phyloP scores from a whole-genome alignment of 176 grass and related monocot species.

The Zoysia pacifica region DNA sequence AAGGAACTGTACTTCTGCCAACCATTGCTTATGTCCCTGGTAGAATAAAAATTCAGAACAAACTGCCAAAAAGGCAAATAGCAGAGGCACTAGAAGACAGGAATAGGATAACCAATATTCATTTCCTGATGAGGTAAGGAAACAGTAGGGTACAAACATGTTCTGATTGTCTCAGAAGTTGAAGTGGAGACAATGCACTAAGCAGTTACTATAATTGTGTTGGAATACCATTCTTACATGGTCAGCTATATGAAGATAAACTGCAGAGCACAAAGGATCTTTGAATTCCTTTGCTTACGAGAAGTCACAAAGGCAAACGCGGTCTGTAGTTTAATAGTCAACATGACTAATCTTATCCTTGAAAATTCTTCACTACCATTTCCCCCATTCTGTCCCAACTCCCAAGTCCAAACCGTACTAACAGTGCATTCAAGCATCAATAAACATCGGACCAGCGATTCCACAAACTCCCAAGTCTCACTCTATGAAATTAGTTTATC shows the following conservation, averaged over 20 bases:
- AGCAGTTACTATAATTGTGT: background rate
- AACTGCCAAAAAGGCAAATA: slow-evolving; percentile 1
- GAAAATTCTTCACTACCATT: background rate
- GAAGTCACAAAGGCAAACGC: background rate
- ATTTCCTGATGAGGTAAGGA: background rate
- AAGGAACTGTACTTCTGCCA: slow-evolving; percentile 95
- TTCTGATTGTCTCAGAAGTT: background rate
- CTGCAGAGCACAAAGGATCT: background rate
- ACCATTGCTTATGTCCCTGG: slow-evolving; percentile 96
- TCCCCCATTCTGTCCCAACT: background rate
- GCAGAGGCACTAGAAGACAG: background rate
- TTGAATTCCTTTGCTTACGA: background rate
- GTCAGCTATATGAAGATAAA: background rate
- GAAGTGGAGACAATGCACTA: background rate
- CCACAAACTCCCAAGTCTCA: background rate
- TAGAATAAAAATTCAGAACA: slow-evolving; percentile 29
- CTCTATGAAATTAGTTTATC: background rate
- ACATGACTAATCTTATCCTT: too few species aligned
- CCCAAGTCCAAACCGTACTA: background rate
- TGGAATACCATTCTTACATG: background rate
- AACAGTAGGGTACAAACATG: background rate
- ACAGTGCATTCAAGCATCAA: background rate
- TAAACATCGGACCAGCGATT: background rate
- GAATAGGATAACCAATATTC: background rate
- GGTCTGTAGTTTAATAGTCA: background rate